Conservation (phyloP, 768 basidiomycete species). For the Pholiota microspora region DNA sequence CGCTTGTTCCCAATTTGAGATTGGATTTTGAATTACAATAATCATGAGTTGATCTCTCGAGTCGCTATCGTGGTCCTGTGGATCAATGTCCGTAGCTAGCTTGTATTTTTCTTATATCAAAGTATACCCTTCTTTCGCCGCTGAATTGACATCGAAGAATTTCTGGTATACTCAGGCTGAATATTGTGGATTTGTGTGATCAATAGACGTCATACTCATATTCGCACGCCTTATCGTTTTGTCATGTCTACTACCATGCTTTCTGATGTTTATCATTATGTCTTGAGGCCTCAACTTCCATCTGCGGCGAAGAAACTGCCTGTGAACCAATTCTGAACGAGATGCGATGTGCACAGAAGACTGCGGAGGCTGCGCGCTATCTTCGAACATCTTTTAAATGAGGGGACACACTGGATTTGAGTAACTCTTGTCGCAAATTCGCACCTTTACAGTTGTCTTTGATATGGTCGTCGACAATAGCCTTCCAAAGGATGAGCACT, state of each 20-base stretch:
- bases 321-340: neutral
- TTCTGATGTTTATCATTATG: too few relatives aligned
- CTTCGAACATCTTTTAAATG: too few relatives aligned
- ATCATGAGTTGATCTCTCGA: neutral
- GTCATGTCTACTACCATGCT: too few relatives aligned
- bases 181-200: too few relatives aligned
- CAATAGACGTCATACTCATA: too few relatives aligned
- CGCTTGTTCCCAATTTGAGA: neutral
- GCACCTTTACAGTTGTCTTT: too few relatives aligned
- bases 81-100: neutral
- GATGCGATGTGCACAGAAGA: neutral
- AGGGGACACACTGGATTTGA: too few relatives aligned
- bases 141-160: neutral
- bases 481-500: conserved; percentile 24
- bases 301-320: neutral
- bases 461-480: neutral
- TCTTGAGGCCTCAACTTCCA: neutral
- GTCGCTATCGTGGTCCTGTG: neutral
- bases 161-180: too few relatives aligned
- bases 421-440: too few relatives aligned
- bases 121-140: neutral
- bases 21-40: neutral
- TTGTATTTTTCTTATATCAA: too few relatives aligned
- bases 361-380: neutral
- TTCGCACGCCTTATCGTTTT: too few relatives aligned